Conservation (phyloP, 2,329 filamentous ascomycete species). For the Cladophialophora immunda region DNA sequence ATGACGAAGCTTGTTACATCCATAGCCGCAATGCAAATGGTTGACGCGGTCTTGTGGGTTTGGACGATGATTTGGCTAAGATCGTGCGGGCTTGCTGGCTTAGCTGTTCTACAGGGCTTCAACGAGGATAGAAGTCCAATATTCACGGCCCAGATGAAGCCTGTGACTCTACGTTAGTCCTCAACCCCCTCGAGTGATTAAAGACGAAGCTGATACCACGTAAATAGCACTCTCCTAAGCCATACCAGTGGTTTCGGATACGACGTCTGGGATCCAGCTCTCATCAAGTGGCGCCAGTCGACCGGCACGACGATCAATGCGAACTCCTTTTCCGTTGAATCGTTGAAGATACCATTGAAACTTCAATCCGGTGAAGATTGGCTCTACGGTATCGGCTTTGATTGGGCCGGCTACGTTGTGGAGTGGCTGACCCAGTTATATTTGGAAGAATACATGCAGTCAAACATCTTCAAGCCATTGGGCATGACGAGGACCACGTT, state of each 20-base stretch:
- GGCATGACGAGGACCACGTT: constrained; percentile 62
- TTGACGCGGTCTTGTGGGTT: constrained; percentile 57
- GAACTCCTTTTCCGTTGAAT: constrained; percentile 45
- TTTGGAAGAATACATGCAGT: constrained; percentile 59
- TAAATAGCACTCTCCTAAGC: constrained; percentile 52
- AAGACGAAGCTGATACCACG: too few species aligned
- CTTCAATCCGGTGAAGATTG: constrained; percentile 70
- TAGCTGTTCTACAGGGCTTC: constrained; percentile 57
- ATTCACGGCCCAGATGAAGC: constrained; percentile 48
- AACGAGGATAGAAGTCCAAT: constrained; percentile 48
- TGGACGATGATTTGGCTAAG: constrained; percentile 49
- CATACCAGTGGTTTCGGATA: constrained; percentile 61
- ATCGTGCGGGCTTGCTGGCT: constrained; percentile 47
- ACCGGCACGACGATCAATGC: constrained; percentile 46
- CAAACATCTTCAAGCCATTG: constrained; percentile 58
- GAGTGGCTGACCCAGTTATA: constrained; percentile 53
- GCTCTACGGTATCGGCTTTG: constrained; percentile 65
- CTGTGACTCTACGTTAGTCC: constrained; percentile 53
- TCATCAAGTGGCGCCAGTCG: constrained; percentile 52
- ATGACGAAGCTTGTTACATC: constrained; percentile 59
- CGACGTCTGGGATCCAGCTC: constrained; percentile 52
- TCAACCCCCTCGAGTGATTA: background rate
- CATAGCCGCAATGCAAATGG: constrained; percentile 62
- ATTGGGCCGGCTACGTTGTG: constrained; percentile 62
- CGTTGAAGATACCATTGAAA: constrained; percentile 59